phyloP scores from a whole-genome alignment of 2,329 filamentous ascomycete species.

The Xenoacremonium recifei region DNA sequence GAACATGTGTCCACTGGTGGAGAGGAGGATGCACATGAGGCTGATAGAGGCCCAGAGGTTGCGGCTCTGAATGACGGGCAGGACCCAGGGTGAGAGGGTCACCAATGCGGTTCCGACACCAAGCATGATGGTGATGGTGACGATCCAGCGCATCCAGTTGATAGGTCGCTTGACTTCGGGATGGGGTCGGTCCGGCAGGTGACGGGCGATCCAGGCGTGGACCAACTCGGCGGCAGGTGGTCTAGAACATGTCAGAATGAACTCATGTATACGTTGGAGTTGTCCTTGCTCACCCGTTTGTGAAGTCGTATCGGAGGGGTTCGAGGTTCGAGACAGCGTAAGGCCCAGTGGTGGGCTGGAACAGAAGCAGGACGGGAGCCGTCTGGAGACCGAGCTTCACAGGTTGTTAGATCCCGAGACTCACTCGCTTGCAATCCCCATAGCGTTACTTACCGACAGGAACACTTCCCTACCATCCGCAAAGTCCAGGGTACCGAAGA shows the following conservation, averaged over 20 bases:
- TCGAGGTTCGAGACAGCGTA: constrained; percentile 68
- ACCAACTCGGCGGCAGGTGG: constrained; percentile 74
- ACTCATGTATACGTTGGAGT: background rate
- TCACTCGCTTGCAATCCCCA: no score
- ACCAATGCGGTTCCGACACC: constrained; percentile 67
- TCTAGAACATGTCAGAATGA: constrained; percentile 40
- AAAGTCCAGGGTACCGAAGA: constrained; percentile 89
- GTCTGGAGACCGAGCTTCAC: constrained; percentile 85
- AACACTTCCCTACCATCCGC: constrained; percentile 79
- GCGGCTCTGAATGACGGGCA: constrained; percentile 82
- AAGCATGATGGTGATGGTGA: constrained; percentile 65
- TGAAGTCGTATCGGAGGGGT: constrained; percentile 83
- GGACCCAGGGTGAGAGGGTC: constrained; percentile 73
- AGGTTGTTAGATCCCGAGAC: constrained; percentile 5
- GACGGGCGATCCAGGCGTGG: constrained; percentile 74
- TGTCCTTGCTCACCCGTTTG: constrained; percentile 59
- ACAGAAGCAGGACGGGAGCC: constrained; percentile 84
- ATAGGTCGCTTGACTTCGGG: constrained; percentile 79
- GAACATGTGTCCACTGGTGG: constrained; percentile 98
- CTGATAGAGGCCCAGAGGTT: constrained; percentile 92
- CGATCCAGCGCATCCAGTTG: constrained; percentile 78
- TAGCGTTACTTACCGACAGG: constrained; percentile 65
- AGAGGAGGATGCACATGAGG: constrained; percentile 84
- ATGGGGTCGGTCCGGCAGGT: constrained; percentile 75
- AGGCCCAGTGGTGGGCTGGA: constrained; percentile 80